phyloP scores from a whole-genome alignment of 139 green algal species.

The Nannochloris sp. region DNA sequence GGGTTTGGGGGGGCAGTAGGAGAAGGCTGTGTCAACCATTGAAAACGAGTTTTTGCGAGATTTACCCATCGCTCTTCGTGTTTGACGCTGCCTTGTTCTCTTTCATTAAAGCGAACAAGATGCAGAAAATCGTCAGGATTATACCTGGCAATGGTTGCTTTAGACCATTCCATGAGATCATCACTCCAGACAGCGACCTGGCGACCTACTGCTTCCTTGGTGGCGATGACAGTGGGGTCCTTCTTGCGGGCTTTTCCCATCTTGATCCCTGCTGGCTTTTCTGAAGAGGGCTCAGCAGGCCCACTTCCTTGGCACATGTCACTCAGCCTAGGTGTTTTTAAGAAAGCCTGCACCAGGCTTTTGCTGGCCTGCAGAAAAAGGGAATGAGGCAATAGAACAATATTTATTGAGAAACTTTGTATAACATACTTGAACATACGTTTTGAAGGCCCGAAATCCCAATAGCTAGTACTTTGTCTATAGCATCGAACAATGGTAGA shows the following conservation, averaged over 20 bases:
- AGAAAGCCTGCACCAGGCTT: no score
- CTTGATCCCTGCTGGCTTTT: not conserved
- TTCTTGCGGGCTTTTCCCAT: not conserved
- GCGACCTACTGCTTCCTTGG: slow-evolving; percentile 32
- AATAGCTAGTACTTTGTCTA: no score
- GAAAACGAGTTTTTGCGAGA: slow-evolving; percentile 38
- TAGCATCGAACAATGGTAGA: no score
- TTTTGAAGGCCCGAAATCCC: no score
- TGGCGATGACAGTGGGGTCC: slow-evolving; percentile 13
- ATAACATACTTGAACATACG: no score
- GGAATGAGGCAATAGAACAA: no score
- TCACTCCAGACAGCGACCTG: slow-evolving; percentile 27
- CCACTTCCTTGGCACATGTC: no score
- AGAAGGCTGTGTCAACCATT: slow-evolving; percentile 27
- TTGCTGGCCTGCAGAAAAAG: no score
- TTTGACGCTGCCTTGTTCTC: slow-evolving; percentile 1
- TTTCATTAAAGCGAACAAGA: slow-evolving; percentile 28
- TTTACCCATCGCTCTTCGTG: slow-evolving; percentile 38
- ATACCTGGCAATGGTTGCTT: slow-evolving; percentile 16
- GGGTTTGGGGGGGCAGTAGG: slow-evolving; percentile 34
- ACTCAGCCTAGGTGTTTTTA: no score
- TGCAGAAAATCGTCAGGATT: slow-evolving; percentile 20
- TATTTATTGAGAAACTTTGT: no score
- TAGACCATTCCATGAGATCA: slow-evolving; percentile 23
- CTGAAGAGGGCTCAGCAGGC: no score